These are phyloP conservation scores for Harrya chromipes DNA, from an alignment of 768 basidiomycete species.

Conservation along the genomic window DNA sequence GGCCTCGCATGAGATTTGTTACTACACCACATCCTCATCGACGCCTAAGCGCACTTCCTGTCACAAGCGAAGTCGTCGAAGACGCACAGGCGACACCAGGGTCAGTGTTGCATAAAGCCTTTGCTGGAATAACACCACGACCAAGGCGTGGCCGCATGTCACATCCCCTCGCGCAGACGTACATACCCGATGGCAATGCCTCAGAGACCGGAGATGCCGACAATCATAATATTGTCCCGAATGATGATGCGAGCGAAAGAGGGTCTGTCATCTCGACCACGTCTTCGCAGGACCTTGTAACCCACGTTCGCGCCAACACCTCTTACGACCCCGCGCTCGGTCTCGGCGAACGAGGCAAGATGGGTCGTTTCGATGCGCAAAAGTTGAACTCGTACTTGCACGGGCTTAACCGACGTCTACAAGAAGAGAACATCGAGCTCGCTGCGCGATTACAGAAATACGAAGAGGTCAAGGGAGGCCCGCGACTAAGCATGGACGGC, in stretches of 20 bases:
- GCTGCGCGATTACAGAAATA: constrained; percentile 49
- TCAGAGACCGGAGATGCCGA: constrained; percentile 30
- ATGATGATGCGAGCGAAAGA: constrained; percentile 51
- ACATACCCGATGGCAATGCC: constrained; percentile 34
- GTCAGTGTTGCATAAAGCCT: constrained; percentile 45
- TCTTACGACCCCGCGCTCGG: constrained; percentile 86
- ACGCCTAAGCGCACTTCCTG: constrained; percentile 63
- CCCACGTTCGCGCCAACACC: constrained; percentile 74
- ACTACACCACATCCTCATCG: constrained; percentile 45
- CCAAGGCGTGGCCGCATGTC: constrained; percentile 52
- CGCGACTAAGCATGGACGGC: constrained; percentile 25
- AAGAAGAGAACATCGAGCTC: constrained; percentile 80
- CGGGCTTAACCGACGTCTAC: constrained; percentile 75
- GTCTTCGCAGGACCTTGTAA: constrained; percentile 86
- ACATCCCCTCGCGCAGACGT: constrained; percentile 64
- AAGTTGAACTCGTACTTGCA: constrained; percentile 88
- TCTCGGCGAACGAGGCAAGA: constrained; percentile 61
- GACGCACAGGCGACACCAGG: constrained; percentile 31
- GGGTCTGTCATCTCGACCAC: constrained; percentile 78
- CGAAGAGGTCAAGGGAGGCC: constrained; percentile 44
- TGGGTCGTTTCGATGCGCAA: constrained; percentile 77
- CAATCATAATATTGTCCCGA: constrained; percentile 6
- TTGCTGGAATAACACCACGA: constrained; percentile 64
- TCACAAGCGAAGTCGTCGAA: constrained; percentile 37
- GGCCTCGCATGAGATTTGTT: constrained; percentile 52